Evolutionary conservation across 306 rosid species (phyloP), one percentile per base, ranked within the genome.

Genomic region (Glycine tomentella): DNA sequence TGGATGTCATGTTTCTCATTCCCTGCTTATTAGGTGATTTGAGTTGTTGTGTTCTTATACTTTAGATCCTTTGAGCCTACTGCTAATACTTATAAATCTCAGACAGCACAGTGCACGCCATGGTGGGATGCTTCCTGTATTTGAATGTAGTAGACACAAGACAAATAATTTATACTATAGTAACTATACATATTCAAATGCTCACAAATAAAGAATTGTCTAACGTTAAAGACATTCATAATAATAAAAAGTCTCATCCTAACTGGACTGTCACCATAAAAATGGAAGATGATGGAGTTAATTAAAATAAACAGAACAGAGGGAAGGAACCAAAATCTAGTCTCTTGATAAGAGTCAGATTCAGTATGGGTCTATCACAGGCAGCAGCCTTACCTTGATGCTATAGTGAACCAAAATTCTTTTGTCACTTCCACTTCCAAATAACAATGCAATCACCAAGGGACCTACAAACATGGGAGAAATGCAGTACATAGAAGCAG

Each of bases 1-100:
- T 69, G 66, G 40, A 68, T 82, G 7, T 16, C 46, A n/a, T 68
- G 20, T 46, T 83, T 69, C 74, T 75, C 38, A 51, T 50, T 38
- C 25, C 52, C 14, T 77, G 67, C 15, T 11, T 64, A 25, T 0
- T 25, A 56, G 20, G 36, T 10, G 2, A 12, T 84, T 65, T 53
- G 65, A 48, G 66, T 73, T 49, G 13, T 46, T 44, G 14, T 72
- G 31, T 55, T 4, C 67, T 9, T 57, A 68, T 20, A 14, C 44
- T 57, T 42, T 11, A 8, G 52, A 62, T 70, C 40, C 58, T 44
- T 56, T 61, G 46, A 58, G 57, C 34, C 38, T 53, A 25, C 10
- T 69, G 70, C 42, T 3, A 12, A 25, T 57, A 17, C 16, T 15
- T 57, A 44, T 53, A 38, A 38, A 68, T 25, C 31, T 25, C 31